Base-by-base conservation (phyloP, 371 early-diverging fungal species). In the Gilbertella persicaria region DNA sequence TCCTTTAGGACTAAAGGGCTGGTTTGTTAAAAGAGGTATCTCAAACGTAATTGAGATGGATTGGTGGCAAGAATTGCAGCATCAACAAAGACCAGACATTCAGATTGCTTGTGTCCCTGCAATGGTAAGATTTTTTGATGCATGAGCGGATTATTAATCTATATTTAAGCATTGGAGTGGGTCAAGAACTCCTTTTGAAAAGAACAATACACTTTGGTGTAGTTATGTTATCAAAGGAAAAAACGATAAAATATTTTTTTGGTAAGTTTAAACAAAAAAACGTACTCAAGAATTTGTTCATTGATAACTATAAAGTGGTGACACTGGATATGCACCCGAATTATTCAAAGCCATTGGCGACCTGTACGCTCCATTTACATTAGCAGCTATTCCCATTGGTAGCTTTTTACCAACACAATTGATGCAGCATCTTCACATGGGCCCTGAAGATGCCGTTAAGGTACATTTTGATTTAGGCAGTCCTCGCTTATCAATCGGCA, bases 311-410 rank as follows among this genome's bases (percentile, higher is more conserved):
- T 13, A n/a, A 44, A 78, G 78, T 53, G 85, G 85, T 12, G 83
- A 82, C 52, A 82, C 80, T 7, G 83, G 85, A 0, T 85, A 83
- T 60, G 75, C 71, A 37, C 60, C 73, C 7, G 85, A 73, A 12
- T 43, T 77, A 19, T 85, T 80, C 55, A 66, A 76, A 45, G 82
- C 80, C 16, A 82, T 85, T 51, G 82, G 85, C 3, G 47, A 69
- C 6, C 37, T 57, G 4, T 82, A 80, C 64, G 77, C 77, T 9
- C 82, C 82, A 1, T 63, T 83, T 37, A 73, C 75, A 5, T 55
- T 82, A 25, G 82, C 85, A 16, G 79, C 81, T n/a, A 55, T 85
- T 16, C 85, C 85, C 2, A 83, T 85, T 43, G 85, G 85, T 3
- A 73, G 75, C 45, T 82, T 79, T 44, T 72, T 78, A 46, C 81